phyloP scores from a whole-genome alignment of 129 eudicot species.

The Lactuca saligna region DNA sequence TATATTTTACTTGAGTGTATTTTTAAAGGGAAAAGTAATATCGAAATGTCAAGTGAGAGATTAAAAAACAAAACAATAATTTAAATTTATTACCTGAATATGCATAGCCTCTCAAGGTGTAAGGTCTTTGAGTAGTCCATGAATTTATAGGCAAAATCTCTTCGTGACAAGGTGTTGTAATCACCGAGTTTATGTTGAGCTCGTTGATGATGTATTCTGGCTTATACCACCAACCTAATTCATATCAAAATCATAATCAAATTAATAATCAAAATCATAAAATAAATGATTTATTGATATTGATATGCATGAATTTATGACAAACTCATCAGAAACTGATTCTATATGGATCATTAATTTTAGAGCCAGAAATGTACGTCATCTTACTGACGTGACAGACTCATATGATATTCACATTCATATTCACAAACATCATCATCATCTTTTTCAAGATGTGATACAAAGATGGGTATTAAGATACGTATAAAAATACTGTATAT shows the following conservation, averaged over 20 bases:
- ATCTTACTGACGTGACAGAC: neutral
- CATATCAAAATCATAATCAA: neutral
- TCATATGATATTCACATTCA: neutral
- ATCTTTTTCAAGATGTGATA: neutral
- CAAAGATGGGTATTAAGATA: no score
- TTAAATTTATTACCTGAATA: constrained; percentile 63
- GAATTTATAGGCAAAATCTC: constrained; percentile 90
- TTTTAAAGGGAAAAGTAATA: neutral
- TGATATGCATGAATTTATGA: constrained; percentile 16
- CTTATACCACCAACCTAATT: constrained; percentile 98
- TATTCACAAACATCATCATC: neutral
- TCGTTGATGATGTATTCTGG: constrained; percentile 87
- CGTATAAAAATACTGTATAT: neutral
- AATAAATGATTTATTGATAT: neutral
- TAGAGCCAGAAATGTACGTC: neutral
- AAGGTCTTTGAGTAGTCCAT: constrained; percentile 89
- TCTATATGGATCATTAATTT: constrained; percentile 4
- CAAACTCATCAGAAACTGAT: neutral
- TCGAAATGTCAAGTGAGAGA: neutral
- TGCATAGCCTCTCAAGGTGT: constrained; percentile 85
- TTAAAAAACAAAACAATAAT: neutral
- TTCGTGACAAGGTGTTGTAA: constrained; percentile 93
- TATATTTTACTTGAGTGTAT: neutral
- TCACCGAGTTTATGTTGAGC: constrained; percentile 92
- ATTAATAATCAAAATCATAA: neutral